Evolutionary conservation across 164 flowering plant genomes (phyloP), one percentile per base, ranked within the genome.

Genomic region (Tetrastigma voinierianum): DNA sequence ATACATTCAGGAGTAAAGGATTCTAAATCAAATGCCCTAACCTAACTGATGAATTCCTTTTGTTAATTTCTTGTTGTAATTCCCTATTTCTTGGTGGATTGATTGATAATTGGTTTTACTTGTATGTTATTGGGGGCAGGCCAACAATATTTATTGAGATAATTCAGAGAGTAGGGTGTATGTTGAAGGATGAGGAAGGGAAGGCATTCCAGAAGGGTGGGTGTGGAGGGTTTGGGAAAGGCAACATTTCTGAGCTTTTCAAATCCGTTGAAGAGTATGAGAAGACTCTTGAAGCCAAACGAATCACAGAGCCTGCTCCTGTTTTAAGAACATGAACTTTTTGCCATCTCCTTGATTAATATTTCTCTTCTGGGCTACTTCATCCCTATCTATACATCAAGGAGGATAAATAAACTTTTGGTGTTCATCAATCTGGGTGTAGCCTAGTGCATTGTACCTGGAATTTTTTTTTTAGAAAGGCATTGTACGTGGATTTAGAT

Each of bases 181-280:
- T 89, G 88, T 25, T 82, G 32, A 75, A 82, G 78, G 88, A 87
- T 57, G 90, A 84, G 9, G 74, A 78, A 17, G 96, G 94, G 40
- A 81, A 78, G 65, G 57, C 53, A 3, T 88, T 80, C 69, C 98
- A 92, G 67, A 90, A 87, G 61, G 91, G 87, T 10, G 98, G 91
- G 0, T 92, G 98, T 68, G 98, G 98, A 51, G 96, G 98, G 3
- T 92, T 92, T 71, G 97, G 97, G 19, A 92, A 92, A 67, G 97
- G 97, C 7, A 90, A 90, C 77, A 88, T 92, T 67, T 88, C 94
- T 0, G 96, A 84, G 78, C 91, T 92, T 56, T 25, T 90, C 78
- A 92, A 85, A 65, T 90, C 98, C 66, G 87, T 92, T 19, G 98
- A 92, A 69, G 96, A 92, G 47, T 92, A 86, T 46, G 98, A 92